These are phyloP conservation scores for Coniferiporia weirii DNA, from an alignment of 1,284 basidiomycete species.

Conservation along the genomic window DNA sequence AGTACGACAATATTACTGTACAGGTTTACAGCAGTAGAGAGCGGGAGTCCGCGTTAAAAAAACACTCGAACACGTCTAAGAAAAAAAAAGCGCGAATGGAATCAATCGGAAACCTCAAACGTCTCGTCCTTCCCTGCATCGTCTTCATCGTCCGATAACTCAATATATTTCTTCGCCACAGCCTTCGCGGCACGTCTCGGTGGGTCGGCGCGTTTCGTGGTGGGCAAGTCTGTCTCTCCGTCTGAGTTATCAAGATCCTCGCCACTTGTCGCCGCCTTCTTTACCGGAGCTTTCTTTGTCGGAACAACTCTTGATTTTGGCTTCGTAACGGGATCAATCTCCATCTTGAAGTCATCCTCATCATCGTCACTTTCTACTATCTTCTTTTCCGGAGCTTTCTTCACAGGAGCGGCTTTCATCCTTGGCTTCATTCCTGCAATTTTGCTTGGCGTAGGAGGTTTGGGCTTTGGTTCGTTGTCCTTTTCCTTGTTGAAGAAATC, in stretches of 20 bases:
- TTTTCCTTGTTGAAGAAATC: conserved; percentile 11
- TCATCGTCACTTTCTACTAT: conserved; percentile 23
- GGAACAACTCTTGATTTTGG: conserved; percentile 10
- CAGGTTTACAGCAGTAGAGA: neutral
- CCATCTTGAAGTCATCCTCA: conserved; percentile 21
- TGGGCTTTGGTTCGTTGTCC: conserved; percentile 5
- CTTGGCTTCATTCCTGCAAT: conserved; percentile 12
- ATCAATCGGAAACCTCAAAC: conserved; percentile 19
- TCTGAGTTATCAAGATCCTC: conserved; percentile 20
- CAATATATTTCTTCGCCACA: conserved; percentile 35
- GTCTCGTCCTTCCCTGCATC: conserved; percentile 27
- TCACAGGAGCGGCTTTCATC: conserved; percentile 10
- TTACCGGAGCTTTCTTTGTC: conserved; percentile 18
- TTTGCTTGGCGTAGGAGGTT: conserved; percentile 10
- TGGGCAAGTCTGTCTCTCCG: conserved; percentile 19
- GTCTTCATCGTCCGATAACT: conserved; percentile 34
- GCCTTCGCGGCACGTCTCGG: conserved; percentile 33
- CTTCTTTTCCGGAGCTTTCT: conserved; percentile 21
- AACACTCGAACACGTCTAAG: neutral
- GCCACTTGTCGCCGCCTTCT: conserved; percentile 22
- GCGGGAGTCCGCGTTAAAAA: neutral
- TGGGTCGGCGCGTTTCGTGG: conserved; percentile 27
- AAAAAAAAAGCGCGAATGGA: neutral
- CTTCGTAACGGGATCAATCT: conserved; percentile 12
- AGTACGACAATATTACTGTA: neutral